Base-by-base conservation (phyloP, 768 basidiomycete genomes). In the Mycena venus region DNA sequence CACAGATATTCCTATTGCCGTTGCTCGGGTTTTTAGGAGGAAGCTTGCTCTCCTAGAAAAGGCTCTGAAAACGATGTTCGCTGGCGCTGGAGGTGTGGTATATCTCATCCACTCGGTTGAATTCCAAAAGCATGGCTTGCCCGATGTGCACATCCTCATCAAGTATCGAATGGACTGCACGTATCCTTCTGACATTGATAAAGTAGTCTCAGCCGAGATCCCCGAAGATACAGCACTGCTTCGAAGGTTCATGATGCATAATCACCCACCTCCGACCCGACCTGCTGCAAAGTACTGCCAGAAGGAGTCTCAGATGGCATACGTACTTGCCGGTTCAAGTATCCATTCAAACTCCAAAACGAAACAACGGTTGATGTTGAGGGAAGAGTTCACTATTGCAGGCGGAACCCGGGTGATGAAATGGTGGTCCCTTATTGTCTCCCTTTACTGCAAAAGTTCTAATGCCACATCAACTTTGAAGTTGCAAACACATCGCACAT, bases 131-230 rank as follows among this genome's bases (percentile, higher is more conserved):
- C 79, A 82, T 0, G 85, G 87, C 0, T 74, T 87, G 0, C 86
- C 86, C 0, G 86, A 88, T 74, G 81, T 82, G 0, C 87, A 88
- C 69, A 84, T 86, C 53, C 74, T 88, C 25, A 55, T 86, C 70
- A 85, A 83, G 63, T 84, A 74, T 61, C 25, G 27, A 2, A 61
- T 38, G 14, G 75, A 80, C n/a, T n/a, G n/a, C n/a, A n/a, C n/a
- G n/a, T n/a, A n/a, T n/a, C n/a, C n/a, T n/a, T n/a, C n/a, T n/a
- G n/a, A n/a, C n/a, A n/a, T n/a, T n/a, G n/a, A n/a, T n/a, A n/a
- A n/a, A n/a, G n/a, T n/a, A n/a, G n/a, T n/a, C n/a, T n/a, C n/a
- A n/a, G n/a, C n/a, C n/a, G n/a, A n/a, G n/a, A n/a, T n/a, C n/a
- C n/a, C n/a, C 3, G 19, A 36, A 1, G 72, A 83, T 56, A 72